Percentiles rank a stretch among this genome's conserved stretches.
These are phyloP conservation scores for Leccinum angustisporum DNA, from an alignment of 1,284 basidiomycete genomes.

Conservation along the genomic window DNA sequence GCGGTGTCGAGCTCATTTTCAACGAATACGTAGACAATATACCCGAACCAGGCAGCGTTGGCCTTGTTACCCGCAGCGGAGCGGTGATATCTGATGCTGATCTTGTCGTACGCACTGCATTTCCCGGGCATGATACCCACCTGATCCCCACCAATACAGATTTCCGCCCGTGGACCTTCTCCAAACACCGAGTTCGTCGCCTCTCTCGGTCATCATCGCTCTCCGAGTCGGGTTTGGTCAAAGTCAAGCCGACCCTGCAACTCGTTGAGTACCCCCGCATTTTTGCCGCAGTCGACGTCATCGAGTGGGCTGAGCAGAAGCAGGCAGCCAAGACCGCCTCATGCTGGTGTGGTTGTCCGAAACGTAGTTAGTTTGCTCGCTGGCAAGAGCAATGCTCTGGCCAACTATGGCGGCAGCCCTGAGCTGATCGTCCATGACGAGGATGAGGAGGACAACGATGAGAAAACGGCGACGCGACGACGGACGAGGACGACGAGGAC, in stretches of 20 bases:
- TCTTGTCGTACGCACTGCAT: conserved; percentile 47
- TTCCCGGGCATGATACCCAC: neutral
- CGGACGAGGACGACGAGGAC: too few relatives aligned
- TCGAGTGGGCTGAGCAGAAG: conserved; percentile 61
- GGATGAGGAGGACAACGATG: too few relatives aligned
- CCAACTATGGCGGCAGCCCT: conserved; percentile 48
- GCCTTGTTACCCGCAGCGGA: conserved; percentile 54
- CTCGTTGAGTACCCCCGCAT: conserved; percentile 46
- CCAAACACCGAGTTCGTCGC: conserved; percentile 53
- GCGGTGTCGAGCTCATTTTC: conserved; percentile 53
- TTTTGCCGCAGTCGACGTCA: conserved; percentile 60
- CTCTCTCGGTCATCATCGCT: conserved; percentile 45
- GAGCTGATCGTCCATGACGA: conserved; percentile 58
- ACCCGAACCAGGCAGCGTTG: conserved; percentile 35
- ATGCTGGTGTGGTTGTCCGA: conserved; percentile 43
- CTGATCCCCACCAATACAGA: conserved; percentile 31
- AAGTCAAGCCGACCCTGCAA: conserved; percentile 54
- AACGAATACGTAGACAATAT: conserved; percentile 54
- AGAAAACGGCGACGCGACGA: too few relatives aligned
- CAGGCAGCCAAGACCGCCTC: conserved; percentile 49
- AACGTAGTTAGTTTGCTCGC: conserved; percentile 50
- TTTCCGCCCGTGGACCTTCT: conserved; percentile 47
- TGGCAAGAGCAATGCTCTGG: conserved; percentile 34
- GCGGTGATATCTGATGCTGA: conserved; percentile 51
- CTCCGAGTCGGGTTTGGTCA: conserved; percentile 43